Base-by-base conservation (phyloP, 352 stramenopile species). In the Globisporangium irregulare region DNA sequence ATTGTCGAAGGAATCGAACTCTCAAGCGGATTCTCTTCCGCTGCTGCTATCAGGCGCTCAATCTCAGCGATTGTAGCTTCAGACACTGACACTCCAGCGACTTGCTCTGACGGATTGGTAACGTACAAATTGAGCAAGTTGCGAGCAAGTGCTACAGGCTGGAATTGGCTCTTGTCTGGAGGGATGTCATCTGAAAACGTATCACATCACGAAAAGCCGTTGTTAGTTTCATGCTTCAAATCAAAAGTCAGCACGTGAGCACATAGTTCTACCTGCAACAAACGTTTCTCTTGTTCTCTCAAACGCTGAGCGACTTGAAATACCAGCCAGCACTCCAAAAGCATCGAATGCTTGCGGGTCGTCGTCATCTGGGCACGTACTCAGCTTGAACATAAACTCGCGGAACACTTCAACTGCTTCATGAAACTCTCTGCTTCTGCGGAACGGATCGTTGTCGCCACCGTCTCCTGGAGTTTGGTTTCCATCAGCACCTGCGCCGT, bases 401-500 rank as follows among this genome's bases (percentile, higher is more conserved):
- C 72, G 66, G 29, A 84, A 90, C 20, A 82, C 71, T 62, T 82
- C 79, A 2, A 90, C 73, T 8, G 79, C 74, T 14, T 89, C 80
- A 48, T 90, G 82, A 46, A 90, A 85, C 54, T 83, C 80, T n/a
- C 76, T 61, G 22, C 69, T 80, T 38, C 51, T 65, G 55, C 29
- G 29, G 34, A 86, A 76, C 20, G 54, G 51, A 22, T 77, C 70
- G 38, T 67, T 73, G 6, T 22, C 27, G 1, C 9, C 24, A 36
- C n/a, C 15, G 15, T 32, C 65, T 65, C 7, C 56, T 22, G 29
- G 51, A 38, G 9, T 64, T 29, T 15, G 27, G 14, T 50, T n/a
- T 7, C 1, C 20, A 22, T 46, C 36, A 38, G 24, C 54, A 56
- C 1, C 46, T 25, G 22, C 46, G 46, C 10, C 43, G 9, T 27